Base-by-base conservation (phyloP, 805 yeast species). In the Lipomyces orientalis region DNA sequence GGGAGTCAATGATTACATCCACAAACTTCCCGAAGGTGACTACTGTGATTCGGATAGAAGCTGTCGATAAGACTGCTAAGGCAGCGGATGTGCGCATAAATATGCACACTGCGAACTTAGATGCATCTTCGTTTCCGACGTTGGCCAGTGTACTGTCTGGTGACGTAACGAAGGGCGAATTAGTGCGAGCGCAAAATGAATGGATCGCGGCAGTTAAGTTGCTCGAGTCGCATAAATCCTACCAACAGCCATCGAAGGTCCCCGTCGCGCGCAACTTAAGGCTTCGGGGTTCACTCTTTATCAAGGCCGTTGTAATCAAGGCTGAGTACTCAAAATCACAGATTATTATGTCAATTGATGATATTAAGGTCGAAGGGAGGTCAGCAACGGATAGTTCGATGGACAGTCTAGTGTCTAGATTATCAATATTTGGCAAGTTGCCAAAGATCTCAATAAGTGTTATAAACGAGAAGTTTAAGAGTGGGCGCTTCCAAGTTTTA, bases 71-170 rank as follows among this genome's bases (percentile, higher is more conserved):
- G 16, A 39, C 19, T 14, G 31, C 46, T 5, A 58, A 60, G 7
- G 12, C 54, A 4, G 60, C 49, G n/a, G 64, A 57, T 37, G 14
- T 67, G 2, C 51, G 67, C 9, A 49, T 69, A 49, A 61, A 61
- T 46, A 59, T 67, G 25, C 60, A 67, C 49, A 58, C 66, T 5
- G 61, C 64, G 33, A 54, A 58, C 37, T 60, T 69, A 33, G 67
- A 69, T 43, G 72, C 70, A 12, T 66, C 67, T 8, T 69, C 72
- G 22, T 61, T 69, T 29, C 72, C 72, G 6, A 65, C 66, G 7
- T 61, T 69, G 22, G 70, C 72, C 0, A 62, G 64, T 57, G 72
- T 67, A 3, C 59, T 69, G 25, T 62, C 72, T 6, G 72, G 72
- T 12, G 72, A 67, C 29, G 64, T 67, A 9, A 66, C 69, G 14